These are phyloP conservation scores for Debaryomyces prosopidis DNA, from an alignment of 805 yeast genomes.

Conservation along the genomic window DNA sequence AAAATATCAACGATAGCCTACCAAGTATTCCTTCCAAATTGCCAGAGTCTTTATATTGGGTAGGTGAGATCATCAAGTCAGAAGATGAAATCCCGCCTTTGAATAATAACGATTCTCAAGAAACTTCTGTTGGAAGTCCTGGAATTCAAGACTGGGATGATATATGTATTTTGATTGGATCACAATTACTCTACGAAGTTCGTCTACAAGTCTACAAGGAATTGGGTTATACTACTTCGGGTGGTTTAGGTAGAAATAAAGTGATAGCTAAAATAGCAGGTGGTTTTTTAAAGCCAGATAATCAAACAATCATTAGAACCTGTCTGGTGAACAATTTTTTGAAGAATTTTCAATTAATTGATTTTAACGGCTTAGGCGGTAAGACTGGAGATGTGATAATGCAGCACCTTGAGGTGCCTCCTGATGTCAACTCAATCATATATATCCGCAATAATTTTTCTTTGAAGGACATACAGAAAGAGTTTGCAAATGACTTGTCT, in stretches of 20 bases:
- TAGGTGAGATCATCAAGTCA: slow-evolving; percentile 25
- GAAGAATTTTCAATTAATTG: slow-evolving; percentile 60
- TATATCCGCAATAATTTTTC: slow-evolving; percentile 53
- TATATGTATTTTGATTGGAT: slow-evolving; percentile 63
- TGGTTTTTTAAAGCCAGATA: slow-evolving; percentile 80
- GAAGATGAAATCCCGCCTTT: slow-evolving; percentile 12
- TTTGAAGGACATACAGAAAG: slow-evolving; percentile 17
- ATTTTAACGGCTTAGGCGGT: slow-evolving; percentile 92
- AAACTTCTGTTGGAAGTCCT: background rate
- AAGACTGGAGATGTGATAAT: slow-evolving; percentile 67
- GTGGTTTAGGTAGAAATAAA: slow-evolving; percentile 79
- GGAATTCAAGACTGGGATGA: slow-evolving; percentile 70
- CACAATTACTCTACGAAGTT: slow-evolving; percentile 54
- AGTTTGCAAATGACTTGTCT: slow-evolving; percentile 39
- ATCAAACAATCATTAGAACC: slow-evolving; percentile 73
- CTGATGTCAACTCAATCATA: slow-evolving; percentile 42
- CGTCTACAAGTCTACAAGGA: slow-evolving; percentile 52
- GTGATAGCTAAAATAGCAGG: slow-evolving; percentile 85
- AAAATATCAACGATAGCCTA: slow-evolving; percentile 25
- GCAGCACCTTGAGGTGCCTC: slow-evolving; percentile 52
- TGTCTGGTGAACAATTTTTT: slow-evolving; percentile 53
- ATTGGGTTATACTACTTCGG: slow-evolving; percentile 83
- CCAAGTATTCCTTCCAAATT: slow-evolving; percentile 46
- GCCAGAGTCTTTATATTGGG: slow-evolving; percentile 32
- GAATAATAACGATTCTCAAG: background rate